Base-by-base conservation (phyloP, 768 basidiomycete species). In the Tricholoma sp. region DNA sequence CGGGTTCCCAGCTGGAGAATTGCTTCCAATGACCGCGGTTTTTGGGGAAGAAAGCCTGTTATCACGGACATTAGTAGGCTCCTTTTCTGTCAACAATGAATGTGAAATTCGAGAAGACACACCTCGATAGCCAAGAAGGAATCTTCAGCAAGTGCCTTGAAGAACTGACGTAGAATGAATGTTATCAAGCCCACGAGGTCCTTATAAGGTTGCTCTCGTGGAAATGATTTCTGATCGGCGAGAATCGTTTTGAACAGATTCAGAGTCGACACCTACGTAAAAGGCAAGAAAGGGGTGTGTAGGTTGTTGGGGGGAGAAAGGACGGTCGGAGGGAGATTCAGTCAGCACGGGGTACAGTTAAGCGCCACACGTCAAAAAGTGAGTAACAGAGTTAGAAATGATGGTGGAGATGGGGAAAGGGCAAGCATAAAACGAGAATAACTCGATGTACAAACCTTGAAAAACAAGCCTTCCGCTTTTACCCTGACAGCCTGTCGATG, bases 391-490 rank as follows among this genome's bases (percentile, higher is more conserved):
- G 59, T 45, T 29, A 50, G 47, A 24, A 50, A 50, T 27, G 47
- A 50, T 27, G n/a, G 47, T 50, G 47, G 47, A 18, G 29, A 50
- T 31, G 47, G 24, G 47, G 27, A 31, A 32, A 4, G 45, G 22
- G 27, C 46, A 27, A 47, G 46, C 46, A 31, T 31, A 50, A 50
- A n/a, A 18, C 51, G 35, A 35, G 58, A 58, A 22, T 24, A 46
- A 22, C 0, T 50, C 51, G 46, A 59, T 50, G 19, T 35, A 70
- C 81, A 54, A 58, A 94, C 96, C 74, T 95, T 92, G 82, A 96
- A 99, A 72, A 93, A 98, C 8, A 99, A 73, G 0, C 89, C 96
- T 68, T 98, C 97, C 0, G 94, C 92, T 69, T 97, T 94, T 14
- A 88, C 87, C 64, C 83, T 86, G 59, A 99, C 84, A 46, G 88